These are phyloP conservation scores for Zychaea mexicana DNA, from an alignment of 371 early-diverging fungal species.

Conservation along the genomic window DNA sequence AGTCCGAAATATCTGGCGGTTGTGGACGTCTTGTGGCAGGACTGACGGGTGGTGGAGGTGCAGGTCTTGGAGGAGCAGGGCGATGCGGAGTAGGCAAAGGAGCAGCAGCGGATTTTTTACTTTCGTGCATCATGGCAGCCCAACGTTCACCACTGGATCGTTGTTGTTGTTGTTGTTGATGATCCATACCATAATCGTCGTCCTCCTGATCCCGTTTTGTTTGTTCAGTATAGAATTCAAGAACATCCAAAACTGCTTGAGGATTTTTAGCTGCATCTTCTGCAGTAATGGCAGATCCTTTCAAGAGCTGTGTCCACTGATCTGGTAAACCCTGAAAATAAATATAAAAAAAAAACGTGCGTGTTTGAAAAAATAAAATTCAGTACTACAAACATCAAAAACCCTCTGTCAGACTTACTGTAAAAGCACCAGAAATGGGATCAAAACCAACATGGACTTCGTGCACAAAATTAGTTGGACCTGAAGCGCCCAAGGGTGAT, in stretches of 20 bases:
- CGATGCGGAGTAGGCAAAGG: conserved; percentile 9
- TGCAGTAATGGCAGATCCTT: conserved; percentile 86
- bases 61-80: conserved; percentile 23
- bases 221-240: conserved; percentile 93
- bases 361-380: too few relatives aligned
- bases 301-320: conserved; percentile 86
- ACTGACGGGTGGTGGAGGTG: conserved; percentile 23
- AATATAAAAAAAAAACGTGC: background rate
- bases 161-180: conserved; percentile 38
- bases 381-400: background rate
- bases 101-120: conserved; percentile 7
- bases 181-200: conserved; percentile 50
- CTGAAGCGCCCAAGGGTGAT: conserved; percentile 78
- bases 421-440: conserved; percentile 89
- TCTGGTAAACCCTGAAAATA: conserved; percentile 78
- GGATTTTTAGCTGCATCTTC: conserved; percentile 93
- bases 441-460: conserved; percentile 97
- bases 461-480: conserved; percentile 94
- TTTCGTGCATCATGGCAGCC: conserved; percentile 38
- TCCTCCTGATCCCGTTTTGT: conserved; percentile 53
- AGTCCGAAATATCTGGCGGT: conserved; percentile 4
- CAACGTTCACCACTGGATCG: conserved; percentile 48
- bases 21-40: conserved; percentile 13
- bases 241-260: conserved; percentile 91
- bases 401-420: conserved; percentile 76